Base-by-base conservation (phyloP, 2,329 filamentous ascomycete species). In the Paecilomyces fulvus region DNA sequence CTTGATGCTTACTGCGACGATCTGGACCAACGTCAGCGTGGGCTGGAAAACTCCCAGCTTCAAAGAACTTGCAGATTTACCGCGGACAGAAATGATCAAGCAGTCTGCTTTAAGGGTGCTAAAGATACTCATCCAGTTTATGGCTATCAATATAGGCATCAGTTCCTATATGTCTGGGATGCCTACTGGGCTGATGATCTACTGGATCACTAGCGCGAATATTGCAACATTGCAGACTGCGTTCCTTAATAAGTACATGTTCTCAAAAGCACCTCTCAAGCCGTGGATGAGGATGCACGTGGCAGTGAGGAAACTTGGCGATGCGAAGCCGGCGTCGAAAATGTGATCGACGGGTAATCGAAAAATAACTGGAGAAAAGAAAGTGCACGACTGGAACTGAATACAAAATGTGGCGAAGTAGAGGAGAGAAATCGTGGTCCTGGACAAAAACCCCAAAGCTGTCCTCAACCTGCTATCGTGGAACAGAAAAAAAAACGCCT, bases 161-260 rank as follows among this genome's bases (percentile, higher is more conserved):
- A 61, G 67, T 4, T 62, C 64, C 11, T 72, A 62, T 48, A 28
- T 62, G 21, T 62, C 64, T 58, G 60, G 74, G 33, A 66, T 79
- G 58, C 79, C 79, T 4, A 65, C 66, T 28, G 77, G 74, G 0
- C 67, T 80, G 57, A 62, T 80, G 63, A 61, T 80, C 6, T 81
- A 80, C 61, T 81, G 79, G 79, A 75, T 79, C 30, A 73, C 70
- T 3, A 79, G 75, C 57, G 71, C 70, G 28, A 65, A 70, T 57
- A 59, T 75, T 49, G 77, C 75, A 46, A 75, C 70, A 30, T 53
- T 71, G 14, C 77, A 80, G 61, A 67, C 65, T 3, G 59, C 61
- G 54, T 23, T 76, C 17, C 57, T 79, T 59, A 69, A 75, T 21
- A 72, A 67, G 52, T 64, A 72, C 25, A 71, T 78, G 67, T 73